These are phyloP conservation scores for Fomitopsis schrenkii DNA, from an alignment of 1,284 basidiomycete genomes.

Conservation along the genomic window DNA sequence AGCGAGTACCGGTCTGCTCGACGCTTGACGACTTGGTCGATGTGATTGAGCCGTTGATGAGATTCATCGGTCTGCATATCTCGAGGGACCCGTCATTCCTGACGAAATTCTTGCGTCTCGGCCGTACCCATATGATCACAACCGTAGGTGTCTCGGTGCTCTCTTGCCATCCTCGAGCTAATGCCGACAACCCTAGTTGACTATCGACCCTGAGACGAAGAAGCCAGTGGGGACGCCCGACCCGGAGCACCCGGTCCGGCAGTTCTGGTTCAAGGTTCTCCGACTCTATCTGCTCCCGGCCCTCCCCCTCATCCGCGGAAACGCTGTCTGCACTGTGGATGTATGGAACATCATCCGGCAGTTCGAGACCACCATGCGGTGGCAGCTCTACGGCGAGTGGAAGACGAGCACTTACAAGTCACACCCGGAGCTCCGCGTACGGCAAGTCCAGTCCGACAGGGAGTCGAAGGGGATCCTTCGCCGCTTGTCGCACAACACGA, in stretches of 20 bases:
- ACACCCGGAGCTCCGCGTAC: constrained; percentile 72
- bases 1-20: constrained; percentile 64
- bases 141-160: constrained; percentile 30
- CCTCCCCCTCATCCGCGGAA: constrained; percentile 80
- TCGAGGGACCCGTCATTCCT: constrained; percentile 67
- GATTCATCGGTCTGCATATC: constrained; percentile 72
- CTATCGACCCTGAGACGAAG: constrained; percentile 52
- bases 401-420: constrained; percentile 67
- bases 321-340: constrained; percentile 84
- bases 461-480: constrained; percentile 81
- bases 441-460: constrained; percentile 66
- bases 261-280: constrained; percentile 81
- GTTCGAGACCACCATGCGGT: constrained; percentile 79
- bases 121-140: constrained; percentile 42
- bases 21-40: constrained; percentile 66
- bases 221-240: constrained; percentile 48
- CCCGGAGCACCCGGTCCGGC: constrained; percentile 49
- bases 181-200: constrained; percentile 30
- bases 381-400: constrained; percentile 96
- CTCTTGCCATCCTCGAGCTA: background rate
- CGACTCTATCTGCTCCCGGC: constrained; percentile 85
- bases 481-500: constrained; percentile 78
- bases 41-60: constrained; percentile 73
- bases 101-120: constrained; percentile 58
- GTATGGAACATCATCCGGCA: constrained; percentile 83